Percentiles rank a stretch among this genome's conserved stretches.
phyloP scores from a whole-genome alignment of 1,139 yeast species.

The Candida buenavistaensis region DNA sequence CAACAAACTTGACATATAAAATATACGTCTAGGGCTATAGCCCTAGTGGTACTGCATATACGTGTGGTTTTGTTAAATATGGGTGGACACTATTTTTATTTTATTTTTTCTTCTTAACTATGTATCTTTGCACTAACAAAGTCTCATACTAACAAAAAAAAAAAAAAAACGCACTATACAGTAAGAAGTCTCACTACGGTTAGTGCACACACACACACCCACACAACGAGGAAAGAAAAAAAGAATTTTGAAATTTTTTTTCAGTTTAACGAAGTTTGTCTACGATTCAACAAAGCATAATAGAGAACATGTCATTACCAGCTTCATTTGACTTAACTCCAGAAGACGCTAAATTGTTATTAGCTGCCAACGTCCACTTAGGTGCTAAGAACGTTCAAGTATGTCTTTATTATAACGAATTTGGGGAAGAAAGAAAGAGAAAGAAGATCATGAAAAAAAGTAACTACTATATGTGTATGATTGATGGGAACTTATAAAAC shows the following conservation, averaged over 20 bases:
- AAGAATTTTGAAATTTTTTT: slow-evolving; percentile 7
- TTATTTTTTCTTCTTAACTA: slow-evolving; percentile 1
- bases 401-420: slow-evolving; percentile 36
- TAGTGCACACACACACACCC: neutral
- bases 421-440: slow-evolving; percentile 1
- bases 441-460: neutral
- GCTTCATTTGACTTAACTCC: slow-evolving; percentile 92
- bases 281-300: slow-evolving; percentile 7
- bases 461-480: neutral
- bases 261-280: slow-evolving; percentile 3
- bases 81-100: neutral
- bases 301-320: slow-evolving; percentile 69
- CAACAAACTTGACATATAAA: too few relatives aligned
- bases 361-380: slow-evolving; percentile 99
- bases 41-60: slow-evolving; percentile 6
- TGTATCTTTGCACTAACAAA: slow-evolving; percentile 1
- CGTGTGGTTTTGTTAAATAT: neutral
- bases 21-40: neutral
- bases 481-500: too few relatives aligned
- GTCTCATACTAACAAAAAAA: neutral
- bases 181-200: neutral
- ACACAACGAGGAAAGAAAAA: slow-evolving; percentile 5
- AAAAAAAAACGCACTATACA: neutral
- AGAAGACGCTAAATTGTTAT: slow-evolving; percentile 99
- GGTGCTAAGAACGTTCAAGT: slow-evolving; percentile 99